These are phyloP conservation scores for Diaporthe sp. DNA, from an alignment of 2,329 filamentous ascomycete genomes.

Conservation along the genomic window DNA sequence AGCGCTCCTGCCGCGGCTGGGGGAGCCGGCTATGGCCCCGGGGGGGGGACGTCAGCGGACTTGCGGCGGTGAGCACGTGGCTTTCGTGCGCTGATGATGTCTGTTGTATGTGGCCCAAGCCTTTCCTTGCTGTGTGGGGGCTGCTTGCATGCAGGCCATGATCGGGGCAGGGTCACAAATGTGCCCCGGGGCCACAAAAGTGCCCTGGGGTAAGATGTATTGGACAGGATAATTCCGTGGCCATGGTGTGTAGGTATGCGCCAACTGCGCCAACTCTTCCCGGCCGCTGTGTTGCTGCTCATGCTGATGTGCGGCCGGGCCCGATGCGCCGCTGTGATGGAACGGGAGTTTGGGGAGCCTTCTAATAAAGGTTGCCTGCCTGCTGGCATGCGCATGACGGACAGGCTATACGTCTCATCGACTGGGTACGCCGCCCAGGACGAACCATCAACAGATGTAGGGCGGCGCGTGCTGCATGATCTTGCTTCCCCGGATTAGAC, in stretches of 20 bases:
- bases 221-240: background rate
- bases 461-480: background rate
- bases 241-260: background rate
- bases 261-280: background rate
- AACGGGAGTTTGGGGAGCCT: background rate
- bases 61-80: background rate
- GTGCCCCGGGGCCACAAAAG: background rate
- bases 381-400: background rate
- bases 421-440: background rate
- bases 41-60: background rate
- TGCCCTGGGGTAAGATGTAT: background rate
- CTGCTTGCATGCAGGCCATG: background rate
- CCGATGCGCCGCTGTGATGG: background rate
- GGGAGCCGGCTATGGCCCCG: no score
- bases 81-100: background rate
- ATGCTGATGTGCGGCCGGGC: background rate
- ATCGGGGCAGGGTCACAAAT: background rate
- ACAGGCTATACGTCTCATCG: background rate
- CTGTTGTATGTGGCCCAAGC: no score
- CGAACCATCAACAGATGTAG: background rate
- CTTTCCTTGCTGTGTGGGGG: background rate
- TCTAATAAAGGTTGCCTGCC: background rate
- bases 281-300: background rate
- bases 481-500: slow-evolving; percentile 7
- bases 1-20: background rate